Evolutionary conservation across 2,329 filamentous ascomycete genomes (phyloP).

Genomic region (Achaetomium macrosporum): DNA sequence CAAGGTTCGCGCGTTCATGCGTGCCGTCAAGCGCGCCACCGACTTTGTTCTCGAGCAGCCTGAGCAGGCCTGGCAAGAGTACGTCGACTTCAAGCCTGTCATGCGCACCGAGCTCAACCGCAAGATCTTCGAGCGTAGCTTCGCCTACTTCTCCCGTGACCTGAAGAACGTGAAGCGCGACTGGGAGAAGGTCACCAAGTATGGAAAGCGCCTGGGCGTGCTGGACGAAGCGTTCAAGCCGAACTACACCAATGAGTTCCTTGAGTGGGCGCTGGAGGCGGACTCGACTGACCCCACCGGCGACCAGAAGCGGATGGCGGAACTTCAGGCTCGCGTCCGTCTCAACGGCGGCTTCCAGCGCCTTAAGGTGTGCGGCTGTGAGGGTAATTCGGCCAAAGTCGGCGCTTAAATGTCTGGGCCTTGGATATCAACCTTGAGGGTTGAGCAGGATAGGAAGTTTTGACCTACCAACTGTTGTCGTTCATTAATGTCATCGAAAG

Average conservation of each 20-base stretch:
- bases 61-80: conserved; percentile 58
- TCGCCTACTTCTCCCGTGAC: conserved; percentile 68
- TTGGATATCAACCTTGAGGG: too few species aligned
- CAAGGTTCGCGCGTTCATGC: conserved; percentile 62
- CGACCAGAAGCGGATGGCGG: conserved; percentile 69
- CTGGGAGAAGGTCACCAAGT: conserved; percentile 71
- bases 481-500: too few species aligned
- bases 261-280: conserved; percentile 58
- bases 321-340: conserved; percentile 62
- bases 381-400: background rate
- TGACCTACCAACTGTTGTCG: too few species aligned
- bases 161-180: conserved; percentile 69
- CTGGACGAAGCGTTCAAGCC: conserved; percentile 57
- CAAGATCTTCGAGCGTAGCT: conserved; percentile 76
- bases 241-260: conserved; percentile 70
- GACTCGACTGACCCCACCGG: conserved; percentile 63
- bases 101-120: conserved; percentile 64
- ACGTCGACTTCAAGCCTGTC: conserved; percentile 64
- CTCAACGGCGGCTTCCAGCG: conserved; percentile 58
- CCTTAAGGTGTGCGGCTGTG: conserved; percentile 14
- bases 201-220: conserved; percentile 68
- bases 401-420: background rate
- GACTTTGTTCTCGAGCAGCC: conserved; percentile 64
- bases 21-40: conserved; percentile 67
- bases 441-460: too few species aligned